Conservation (phyloP, 1,284 basidiomycete genomes). For the Rhodotorula sp. region DNA sequence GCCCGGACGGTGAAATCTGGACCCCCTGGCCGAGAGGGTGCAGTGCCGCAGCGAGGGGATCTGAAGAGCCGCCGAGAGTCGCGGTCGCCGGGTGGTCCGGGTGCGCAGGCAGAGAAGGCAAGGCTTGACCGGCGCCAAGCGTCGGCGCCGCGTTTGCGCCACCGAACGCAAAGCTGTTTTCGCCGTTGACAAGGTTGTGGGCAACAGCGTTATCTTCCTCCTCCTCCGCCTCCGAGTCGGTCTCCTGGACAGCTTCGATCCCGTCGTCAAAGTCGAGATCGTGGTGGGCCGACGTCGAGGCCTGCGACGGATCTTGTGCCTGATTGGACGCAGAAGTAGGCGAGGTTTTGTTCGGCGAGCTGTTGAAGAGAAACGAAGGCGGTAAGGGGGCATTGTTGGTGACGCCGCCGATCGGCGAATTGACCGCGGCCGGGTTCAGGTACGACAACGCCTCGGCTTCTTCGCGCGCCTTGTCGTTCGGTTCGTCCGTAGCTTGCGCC, state of each 20-base stretch:
- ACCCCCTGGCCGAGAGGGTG: conserved; percentile 40
- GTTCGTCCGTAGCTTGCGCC: conserved; percentile 2
- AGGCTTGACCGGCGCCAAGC: not conserved
- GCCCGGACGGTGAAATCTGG: conserved; percentile 37
- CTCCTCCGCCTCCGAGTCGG: conserved; percentile 3
- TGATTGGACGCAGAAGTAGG: not conserved
- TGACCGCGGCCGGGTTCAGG: not conserved
- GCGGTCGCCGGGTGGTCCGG: conserved; percentile 26
- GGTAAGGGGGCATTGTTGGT: not conserved
- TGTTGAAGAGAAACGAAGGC: not conserved
- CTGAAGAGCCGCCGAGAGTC: conserved; percentile 30
- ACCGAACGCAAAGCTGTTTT: not conserved
- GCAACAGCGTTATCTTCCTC: not conserved
- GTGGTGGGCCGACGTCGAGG: not conserved
- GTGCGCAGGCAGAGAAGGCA: not conserved
- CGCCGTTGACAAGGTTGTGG: not conserved
- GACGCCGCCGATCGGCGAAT: not conserved
- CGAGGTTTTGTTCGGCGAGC: not conserved
- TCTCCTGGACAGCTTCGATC: conserved; percentile 2
- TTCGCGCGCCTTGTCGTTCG: conserved; percentile 6
- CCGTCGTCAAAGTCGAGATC: not conserved
- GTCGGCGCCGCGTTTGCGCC: not conserved
- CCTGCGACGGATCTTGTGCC: not conserved
- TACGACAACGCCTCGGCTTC: conserved; percentile 10
- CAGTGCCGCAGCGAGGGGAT: conserved; percentile 29